Evolutionary conservation across 2,329 filamentous ascomycete genomes (phyloP), one percentile per base, ranked within the genome.

Genomic region (Pseudopithomyces maydicus): DNA sequence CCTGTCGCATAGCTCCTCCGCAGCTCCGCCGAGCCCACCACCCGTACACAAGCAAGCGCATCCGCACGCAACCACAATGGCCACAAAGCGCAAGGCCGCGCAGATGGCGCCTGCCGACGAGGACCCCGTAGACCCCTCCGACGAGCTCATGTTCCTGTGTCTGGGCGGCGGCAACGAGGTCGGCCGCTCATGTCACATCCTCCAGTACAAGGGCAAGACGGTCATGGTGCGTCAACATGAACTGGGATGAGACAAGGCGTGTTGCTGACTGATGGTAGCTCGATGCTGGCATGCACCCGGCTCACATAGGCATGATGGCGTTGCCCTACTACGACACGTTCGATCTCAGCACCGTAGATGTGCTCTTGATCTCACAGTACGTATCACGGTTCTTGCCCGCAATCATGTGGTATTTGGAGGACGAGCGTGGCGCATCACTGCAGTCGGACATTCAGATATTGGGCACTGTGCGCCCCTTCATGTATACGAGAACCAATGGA

Each of bases 351-450:
- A 97, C 92, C 1, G 93, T 99, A 65, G 95, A 99, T 76, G 90
- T 99, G 69, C 90, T 99, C 53, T 84, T 99, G 64, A 97, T 99
- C 72, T 98, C 92, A 88, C 95, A 99, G 95, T 98, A 96, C 90
- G 93, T 88, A 71, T 32, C 26, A 20, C 12, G 29, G 38, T 51
- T 7, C n/a, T 15, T 33, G 19, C 29, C 35, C 54, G 65, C 57
- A 38, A 50, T 54, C 53, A 50, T 53, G 53, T 53, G 58, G 60
- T 64, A 62, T 58, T 42, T 35, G 56, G 57, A 47, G 60, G 61
- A 58, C 52, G 60, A 64, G 54, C 41, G 54, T 55, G 70, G 71
- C 66, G 64, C 65, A 73, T 74, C 71, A 74, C 65, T 61, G 64
- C 61, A 68, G 71, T 73, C 66, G 66, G 64, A 67, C 61, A 59